A percentile compares a stretch with the other conserved stretches of the same genome.
phyloP scores from a whole-genome alignment of 768 basidiomycete genomes.

The Tephrocybe rancida region DNA sequence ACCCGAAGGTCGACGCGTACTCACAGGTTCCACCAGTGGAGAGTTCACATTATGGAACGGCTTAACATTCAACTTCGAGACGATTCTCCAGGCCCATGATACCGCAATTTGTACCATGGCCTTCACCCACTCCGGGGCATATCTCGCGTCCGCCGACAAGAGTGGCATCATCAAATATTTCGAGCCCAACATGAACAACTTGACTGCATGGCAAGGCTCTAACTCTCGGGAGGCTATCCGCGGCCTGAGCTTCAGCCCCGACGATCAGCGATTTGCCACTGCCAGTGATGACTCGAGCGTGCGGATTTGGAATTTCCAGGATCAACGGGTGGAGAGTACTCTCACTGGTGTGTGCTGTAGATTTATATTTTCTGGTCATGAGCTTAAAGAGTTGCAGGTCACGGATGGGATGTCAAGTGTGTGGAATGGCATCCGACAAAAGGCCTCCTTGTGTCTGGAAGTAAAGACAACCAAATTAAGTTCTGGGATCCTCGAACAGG shows the following conservation, averaged over 20 bases:
- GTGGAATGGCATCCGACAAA: constrained; percentile 99
- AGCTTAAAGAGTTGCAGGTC: constrained; percentile 52
- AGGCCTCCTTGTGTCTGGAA: constrained; percentile 91
- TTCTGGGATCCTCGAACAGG: constrained; percentile 99
- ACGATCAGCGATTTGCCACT: constrained; percentile 90
- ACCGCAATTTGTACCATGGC: constrained; percentile 87
- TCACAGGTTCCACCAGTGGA: constrained; percentile 95
- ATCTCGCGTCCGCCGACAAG: constrained; percentile 92
- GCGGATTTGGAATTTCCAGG: constrained; percentile 94
- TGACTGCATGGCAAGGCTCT: constrained; percentile 92
- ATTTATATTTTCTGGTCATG: background rate
- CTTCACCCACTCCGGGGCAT: constrained; percentile 93
- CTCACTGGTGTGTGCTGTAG: constrained; percentile 62
- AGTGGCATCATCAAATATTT: constrained; percentile 97
- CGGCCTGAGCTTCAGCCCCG: constrained; percentile 88
- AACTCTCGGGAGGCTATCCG: constrained; percentile 86
- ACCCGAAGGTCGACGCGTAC: constrained; percentile 88
- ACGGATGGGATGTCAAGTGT: constrained; percentile 98
- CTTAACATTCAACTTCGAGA: constrained; percentile 98
- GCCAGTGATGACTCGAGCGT: constrained; percentile 96
- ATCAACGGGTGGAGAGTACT: constrained; percentile 85
- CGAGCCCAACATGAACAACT: constrained; percentile 98
- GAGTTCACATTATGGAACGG: constrained; percentile 99
- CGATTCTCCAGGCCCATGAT: constrained; percentile 98
- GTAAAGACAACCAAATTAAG: constrained; percentile 97